Base-by-base conservation (phyloP, 2,329 filamentous ascomycete species). In the Nannizziopsis barbatae region DNA sequence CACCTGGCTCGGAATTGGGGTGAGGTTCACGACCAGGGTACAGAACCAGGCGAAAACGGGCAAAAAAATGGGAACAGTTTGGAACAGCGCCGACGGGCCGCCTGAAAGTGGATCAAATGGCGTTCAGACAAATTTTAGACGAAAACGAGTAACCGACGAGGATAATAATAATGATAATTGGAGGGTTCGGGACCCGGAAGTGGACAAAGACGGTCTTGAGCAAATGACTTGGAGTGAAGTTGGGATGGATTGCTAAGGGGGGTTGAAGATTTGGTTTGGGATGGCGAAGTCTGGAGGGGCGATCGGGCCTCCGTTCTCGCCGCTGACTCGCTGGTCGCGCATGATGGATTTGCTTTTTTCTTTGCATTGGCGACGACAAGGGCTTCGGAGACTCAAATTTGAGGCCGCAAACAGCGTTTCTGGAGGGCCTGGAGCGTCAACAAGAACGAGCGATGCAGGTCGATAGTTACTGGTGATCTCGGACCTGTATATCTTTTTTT, bases 271-370 rank as follows among this genome's bases (percentile, higher is more conserved):
- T 45, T 37, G 17, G 35, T 38, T 45, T 18, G 33, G 14, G 37
- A 40, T 14, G 14, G 12, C n/a, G 12, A 18, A 35, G 9, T 18
- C 30, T 22, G 14, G 15, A 22, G 36, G 11, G 43, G 17, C 15
- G 43, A 45, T 39, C 43, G 3, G 35, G 39, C 39, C 20, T n/a
- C 9, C 37, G 32, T 18, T 15, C 11, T 37, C 17, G 33, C 11
- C 15, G 42, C 9, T 44, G 42, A 44, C 31, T 45, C 17, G 22
- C 22, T 27, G 22, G 22, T 14, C 2, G 17, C 15, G 38, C 9
- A 27, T 22, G 14, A 27, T 10, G 14, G 38, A 22, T 27, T 45
- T 45, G 20, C 43, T 39, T 45, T 45, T 45, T 39, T 38, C 14
- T 15, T 17, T 27, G 15, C 42, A 15, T 31, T 11, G 14, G 7